Conservation (phyloP, 495 filamentous ascomycete species). For the Penicillium ochrochloron region DNA sequence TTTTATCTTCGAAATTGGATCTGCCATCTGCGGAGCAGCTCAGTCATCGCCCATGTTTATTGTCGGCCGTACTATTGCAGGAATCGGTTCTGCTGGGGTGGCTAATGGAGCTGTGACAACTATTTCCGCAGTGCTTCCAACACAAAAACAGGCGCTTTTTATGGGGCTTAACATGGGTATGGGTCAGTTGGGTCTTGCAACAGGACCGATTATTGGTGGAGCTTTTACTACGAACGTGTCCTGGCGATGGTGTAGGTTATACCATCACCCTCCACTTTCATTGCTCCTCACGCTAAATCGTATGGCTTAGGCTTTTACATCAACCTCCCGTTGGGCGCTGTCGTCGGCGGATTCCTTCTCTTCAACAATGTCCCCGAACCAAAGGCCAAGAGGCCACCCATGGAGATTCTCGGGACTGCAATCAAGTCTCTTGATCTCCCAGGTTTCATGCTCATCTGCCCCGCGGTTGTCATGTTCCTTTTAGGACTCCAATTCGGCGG, state of each 20-base stretch:
- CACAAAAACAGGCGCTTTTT: constrained; percentile 25
- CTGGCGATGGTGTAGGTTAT: constrained; percentile 40
- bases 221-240: constrained; percentile 34
- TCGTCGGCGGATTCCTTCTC: constrained; percentile 30
- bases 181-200: constrained; percentile 33
- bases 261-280: neutral
- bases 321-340: constrained; percentile 27
- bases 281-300: constrained; percentile 6
- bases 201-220: constrained; percentile 38
- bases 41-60: constrained; percentile 72
- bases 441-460: constrained; percentile 25
- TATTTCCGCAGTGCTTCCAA: constrained; percentile 26
- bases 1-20: constrained; percentile 71
- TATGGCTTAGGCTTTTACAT: constrained; percentile 23
- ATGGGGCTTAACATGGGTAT: constrained; percentile 30
- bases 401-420: constrained; percentile 14
- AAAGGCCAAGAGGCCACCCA: constrained; percentile 4
- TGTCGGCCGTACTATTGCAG: constrained; percentile 77
- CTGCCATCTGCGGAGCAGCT: constrained; percentile 72
- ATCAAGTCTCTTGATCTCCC: constrained; percentile 24
- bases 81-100: constrained; percentile 70
- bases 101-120: constrained; percentile 27
- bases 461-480: constrained; percentile 64
- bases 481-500: constrained; percentile 77
- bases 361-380: constrained; percentile 18